Base-by-base conservation (phyloP, 225 moss, liverwort and hornwort genomes). In the Sphagnum contortum region DNA sequence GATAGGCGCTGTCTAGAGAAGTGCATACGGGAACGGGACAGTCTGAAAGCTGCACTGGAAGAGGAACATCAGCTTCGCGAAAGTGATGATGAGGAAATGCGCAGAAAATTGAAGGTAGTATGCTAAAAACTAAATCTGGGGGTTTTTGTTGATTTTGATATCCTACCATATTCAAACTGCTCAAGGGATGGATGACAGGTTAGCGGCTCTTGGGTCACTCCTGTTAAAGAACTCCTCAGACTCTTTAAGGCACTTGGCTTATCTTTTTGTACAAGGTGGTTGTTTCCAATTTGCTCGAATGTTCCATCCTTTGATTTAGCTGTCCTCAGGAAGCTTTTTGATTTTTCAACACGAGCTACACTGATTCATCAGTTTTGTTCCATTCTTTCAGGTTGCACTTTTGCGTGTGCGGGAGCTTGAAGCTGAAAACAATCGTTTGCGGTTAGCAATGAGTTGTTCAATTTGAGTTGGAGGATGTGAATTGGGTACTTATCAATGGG, bases 1-100 rank as follows among this genome's bases (percentile, higher is more conserved):
- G 77, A 70, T 4, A 53, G 81, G 57, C 81, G 77, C 12, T 74
- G 69, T 65, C 49, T 81, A 47, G 81, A 81, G 75, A 81, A 81
- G 65, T 69, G 72, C 55, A 64, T 81, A 12, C 72, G 81, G 9
- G 81, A 75, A 59, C 77, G 81, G 2, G 74, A 81, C 57, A 81
- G 75, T 72, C 75, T 81, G 48, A 71, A 68, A 54, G 68, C 72
- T 64, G 77, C 81, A 48, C 67, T 81, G 70, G 77, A 81, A 72
- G 77, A 81, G 72, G 81, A 81, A 57, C 72, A 77, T 2, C 77
- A 69, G 47, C 81, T 81, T 57, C 77, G 81, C 49, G 77, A 81
- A 61, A 74, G 57, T 65, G 81, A 77, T 64, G 81, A 81, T 57
- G 81, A 81, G 66, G 81, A 81, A 60, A 81, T 81, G 81, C 71